These are phyloP conservation scores for Colletotrichum kahawae DNA, from an alignment of 2,329 filamentous ascomycete genomes.

Conservation along the genomic window DNA sequence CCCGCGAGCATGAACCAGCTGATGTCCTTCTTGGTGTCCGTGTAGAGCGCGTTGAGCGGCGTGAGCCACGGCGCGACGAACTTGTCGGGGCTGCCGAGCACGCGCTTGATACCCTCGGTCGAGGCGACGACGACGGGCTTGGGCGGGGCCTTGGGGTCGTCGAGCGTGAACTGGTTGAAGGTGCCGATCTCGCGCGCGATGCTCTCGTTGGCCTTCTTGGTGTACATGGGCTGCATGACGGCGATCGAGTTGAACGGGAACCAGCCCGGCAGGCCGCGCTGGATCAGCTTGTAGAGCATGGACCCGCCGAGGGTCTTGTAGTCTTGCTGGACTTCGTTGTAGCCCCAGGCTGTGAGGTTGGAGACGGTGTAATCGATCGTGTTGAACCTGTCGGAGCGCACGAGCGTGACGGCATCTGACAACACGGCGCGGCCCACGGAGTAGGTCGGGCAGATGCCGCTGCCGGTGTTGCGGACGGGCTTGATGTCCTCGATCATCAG, in stretches of 20 bases:
- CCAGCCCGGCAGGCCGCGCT: conserved; percentile 42
- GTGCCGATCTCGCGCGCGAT: conserved; percentile 45
- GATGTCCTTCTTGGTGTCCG: conserved; percentile 37
- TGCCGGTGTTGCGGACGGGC: conserved; percentile 53
- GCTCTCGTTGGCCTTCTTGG: conserved; percentile 41
- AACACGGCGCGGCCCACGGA: conserved; percentile 61
- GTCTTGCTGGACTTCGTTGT: conserved; percentile 43
- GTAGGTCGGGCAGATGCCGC: conserved; percentile 57
- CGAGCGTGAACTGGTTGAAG: conserved; percentile 33
- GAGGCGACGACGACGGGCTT: conserved; percentile 31
- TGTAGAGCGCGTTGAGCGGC: conserved; percentile 32
- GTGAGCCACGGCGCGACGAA: conserved; percentile 40
- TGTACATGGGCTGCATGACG: conserved; percentile 52
- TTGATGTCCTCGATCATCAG: conserved; percentile 66
- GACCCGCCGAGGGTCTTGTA: conserved; percentile 44
- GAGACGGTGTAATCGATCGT: conserved; percentile 52
- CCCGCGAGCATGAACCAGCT: conserved; percentile 45
- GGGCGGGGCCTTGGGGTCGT: conserved; percentile 39
- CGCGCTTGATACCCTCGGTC: conserved; percentile 33
- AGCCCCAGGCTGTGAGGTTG: conserved; percentile 49
- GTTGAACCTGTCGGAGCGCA: conserved; percentile 65
- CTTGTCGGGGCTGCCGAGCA: conserved; percentile 34
- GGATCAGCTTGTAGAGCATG: conserved; percentile 51
- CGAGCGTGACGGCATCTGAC: conserved; percentile 63
- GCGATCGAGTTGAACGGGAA: conserved; percentile 46